phyloP scores from a whole-genome alignment of 1,139 yeast genomes.

The Diutina neorugosa region DNA sequence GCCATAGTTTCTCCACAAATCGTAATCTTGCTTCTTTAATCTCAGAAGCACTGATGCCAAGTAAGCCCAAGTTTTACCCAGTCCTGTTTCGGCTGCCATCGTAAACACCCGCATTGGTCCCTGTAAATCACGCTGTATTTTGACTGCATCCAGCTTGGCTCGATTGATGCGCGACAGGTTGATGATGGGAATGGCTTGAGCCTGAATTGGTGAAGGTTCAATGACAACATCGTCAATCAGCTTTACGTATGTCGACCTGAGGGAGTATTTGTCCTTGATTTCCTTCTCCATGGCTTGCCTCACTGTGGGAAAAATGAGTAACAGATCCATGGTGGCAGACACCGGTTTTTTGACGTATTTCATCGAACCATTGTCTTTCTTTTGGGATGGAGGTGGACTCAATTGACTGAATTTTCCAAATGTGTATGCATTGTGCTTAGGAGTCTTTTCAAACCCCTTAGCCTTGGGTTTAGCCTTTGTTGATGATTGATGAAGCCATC shows the following conservation, averaged over 20 bases:
- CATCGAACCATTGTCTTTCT: neutral
- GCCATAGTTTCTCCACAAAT: conserved; percentile 14
- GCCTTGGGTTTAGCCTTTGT: neutral
- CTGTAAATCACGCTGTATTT: conserved; percentile 13
- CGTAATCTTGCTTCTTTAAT: conserved; percentile 43
- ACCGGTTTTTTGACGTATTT: neutral
- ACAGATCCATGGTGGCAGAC: conserved; percentile 48
- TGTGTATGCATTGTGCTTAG: neutral
- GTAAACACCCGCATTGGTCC: conserved; percentile 37
- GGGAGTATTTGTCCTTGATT: conserved; percentile 36
- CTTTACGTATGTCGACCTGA: conserved; percentile 23
- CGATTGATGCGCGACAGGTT: conserved; percentile 20
- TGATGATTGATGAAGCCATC: neutral
- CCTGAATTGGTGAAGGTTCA: conserved; percentile 32
- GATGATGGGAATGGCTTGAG: conserved; percentile 33
- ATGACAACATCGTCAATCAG: conserved; percentile 20
- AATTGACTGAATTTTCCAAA: neutral
- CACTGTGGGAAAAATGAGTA: conserved; percentile 57
- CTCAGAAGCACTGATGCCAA: conserved; percentile 63
- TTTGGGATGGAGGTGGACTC: neutral
- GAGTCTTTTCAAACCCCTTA: neutral
- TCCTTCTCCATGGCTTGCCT: conserved; percentile 52
- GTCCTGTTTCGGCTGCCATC: conserved; percentile 92
- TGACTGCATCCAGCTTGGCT: conserved; percentile 9
- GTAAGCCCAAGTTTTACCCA: conserved; percentile 93